Conservation (phyloP, 78 protist genomes). For the Dictyostelium intermedium region DNA sequence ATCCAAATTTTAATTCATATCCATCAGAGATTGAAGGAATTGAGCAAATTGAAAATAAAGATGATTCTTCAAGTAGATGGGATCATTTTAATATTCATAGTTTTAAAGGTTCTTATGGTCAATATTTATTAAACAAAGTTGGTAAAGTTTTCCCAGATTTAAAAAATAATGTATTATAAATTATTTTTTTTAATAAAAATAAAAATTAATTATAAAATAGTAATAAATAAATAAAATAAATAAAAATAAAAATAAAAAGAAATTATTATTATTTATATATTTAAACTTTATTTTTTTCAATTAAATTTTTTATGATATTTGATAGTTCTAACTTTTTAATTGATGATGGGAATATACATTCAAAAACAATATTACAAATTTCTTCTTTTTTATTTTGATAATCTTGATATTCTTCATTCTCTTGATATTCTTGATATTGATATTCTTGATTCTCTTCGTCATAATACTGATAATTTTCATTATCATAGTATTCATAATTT, state of each 20-base stretch:
- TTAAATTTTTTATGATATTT: background rate
- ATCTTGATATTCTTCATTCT: background rate
- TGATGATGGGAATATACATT: background rate
- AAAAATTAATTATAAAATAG: too few species aligned
- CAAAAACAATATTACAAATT: background rate
- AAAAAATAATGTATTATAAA: slow-evolving; percentile 9
- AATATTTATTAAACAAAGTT: slow-evolving; percentile 49
- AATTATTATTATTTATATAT: too few species aligned
- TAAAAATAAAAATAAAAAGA: background rate
- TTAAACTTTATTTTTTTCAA: background rate
- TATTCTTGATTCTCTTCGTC: background rate
- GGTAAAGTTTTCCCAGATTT: slow-evolving; percentile 60
- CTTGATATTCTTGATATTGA: background rate
- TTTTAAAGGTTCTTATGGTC: slow-evolving; percentile 57
- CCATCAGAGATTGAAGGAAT: slow-evolving; percentile 30
- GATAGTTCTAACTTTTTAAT: background rate
- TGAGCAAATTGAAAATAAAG: background rate
- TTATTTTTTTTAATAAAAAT: too few species aligned
- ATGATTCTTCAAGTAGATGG: slow-evolving; percentile 43
- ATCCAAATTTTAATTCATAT: slow-evolving; percentile 50
- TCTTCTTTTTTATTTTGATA: background rate
- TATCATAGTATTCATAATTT: background rate
- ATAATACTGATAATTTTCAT: background rate
- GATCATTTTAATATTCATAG: slow-evolving; percentile 28
- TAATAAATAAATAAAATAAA: background rate